Percentiles rank a stretch among this genome's conserved stretches.
These are phyloP conservation scores for Cordyceps pruinosa DNA, from an alignment of 2,329 filamentous ascomycete species.

Conservation along the genomic window DNA sequence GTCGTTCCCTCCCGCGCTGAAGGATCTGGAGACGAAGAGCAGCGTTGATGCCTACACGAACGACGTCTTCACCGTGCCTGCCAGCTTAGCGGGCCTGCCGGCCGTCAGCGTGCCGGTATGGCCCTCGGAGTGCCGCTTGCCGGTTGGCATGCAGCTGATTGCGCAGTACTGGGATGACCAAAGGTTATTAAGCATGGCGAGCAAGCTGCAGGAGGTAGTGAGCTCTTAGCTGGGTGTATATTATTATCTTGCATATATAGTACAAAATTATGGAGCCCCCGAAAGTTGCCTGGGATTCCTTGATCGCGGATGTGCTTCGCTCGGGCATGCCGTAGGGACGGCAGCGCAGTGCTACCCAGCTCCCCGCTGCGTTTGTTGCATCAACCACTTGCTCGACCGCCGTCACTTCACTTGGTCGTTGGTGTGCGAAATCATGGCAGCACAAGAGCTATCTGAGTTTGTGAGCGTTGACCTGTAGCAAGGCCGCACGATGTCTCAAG, in stretches of 20 bases:
- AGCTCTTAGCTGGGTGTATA: conserved; percentile 10
- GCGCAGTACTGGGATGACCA: conserved; percentile 76
- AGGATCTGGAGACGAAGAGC: conserved; percentile 47
- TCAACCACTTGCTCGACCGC: neutral
- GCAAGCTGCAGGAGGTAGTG: conserved; percentile 31
- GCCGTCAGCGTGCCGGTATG: conserved; percentile 69
- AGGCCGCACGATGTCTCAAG: conserved; percentile 5
- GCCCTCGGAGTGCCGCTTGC: conserved; percentile 26
- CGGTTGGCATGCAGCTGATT: conserved; percentile 63
- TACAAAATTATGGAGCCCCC: neutral
- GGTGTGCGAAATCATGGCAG: neutral
- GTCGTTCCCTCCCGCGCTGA: conserved; percentile 60
- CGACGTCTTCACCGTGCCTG: conserved; percentile 92
- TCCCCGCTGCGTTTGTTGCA: neutral
- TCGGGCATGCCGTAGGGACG: neutral
- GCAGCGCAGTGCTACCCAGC: neutral
- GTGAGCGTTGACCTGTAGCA: neutral
- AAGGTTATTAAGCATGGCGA: conserved; percentile 53
- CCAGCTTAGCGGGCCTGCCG: conserved; percentile 84
- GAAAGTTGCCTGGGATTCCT: neutral
- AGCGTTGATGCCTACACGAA: conserved; percentile 79
- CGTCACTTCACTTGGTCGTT: neutral
- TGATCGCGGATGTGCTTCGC: neutral
- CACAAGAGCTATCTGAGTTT: neutral
- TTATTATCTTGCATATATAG: conserved; percentile 10